Evolutionary conservation across 176 grass and related monocot species (phyloP).

Genomic region (sorghum (Sorghum bicolor)): Sorghum_bicolor_NCBIv3 NC_012875.2:54881001-54881500

Average conservation of each 20-base stretch:
- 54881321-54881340: background rate
- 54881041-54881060: too few relatives aligned
- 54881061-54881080: too few relatives aligned
- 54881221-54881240: background rate
- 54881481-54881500: background rate
- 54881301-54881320: background rate
- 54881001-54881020: too few relatives aligned
- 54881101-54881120: too few relatives aligned
- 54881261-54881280: background rate
- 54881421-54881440: background rate
- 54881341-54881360: background rate
- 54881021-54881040: too few relatives aligned
- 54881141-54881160: too few relatives aligned
- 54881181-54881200: background rate
- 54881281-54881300: background rate
- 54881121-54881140: too few relatives aligned
- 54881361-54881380: background rate
- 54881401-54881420: background rate
- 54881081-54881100: too few relatives aligned
- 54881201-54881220: background rate
- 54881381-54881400: background rate
- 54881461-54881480: background rate
- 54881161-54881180: background rate
- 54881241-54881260: background rate
- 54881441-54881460: constrained; percentile 27